phyloP scores from a whole-genome alignment of 306 rosid species.

The Gastrolobium bilobum region DNA sequence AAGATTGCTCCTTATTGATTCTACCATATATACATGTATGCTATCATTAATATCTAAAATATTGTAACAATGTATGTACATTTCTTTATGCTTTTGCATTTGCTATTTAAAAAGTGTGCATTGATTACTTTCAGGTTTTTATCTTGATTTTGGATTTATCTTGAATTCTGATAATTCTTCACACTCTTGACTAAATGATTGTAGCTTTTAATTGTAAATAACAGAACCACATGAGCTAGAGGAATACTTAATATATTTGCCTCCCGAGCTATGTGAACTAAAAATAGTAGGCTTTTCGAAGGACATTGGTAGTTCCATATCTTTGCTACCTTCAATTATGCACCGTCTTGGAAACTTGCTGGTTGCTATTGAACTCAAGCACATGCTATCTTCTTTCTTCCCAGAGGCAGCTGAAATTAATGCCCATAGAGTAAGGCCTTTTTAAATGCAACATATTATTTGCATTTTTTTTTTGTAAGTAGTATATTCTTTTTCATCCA shows the following conservation, averaged over 20 bases:
- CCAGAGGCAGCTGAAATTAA: conserved; percentile 83
- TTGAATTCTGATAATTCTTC: conserved; percentile 22
- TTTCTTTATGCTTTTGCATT: conserved; percentile 23
- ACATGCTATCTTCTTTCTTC: conserved; percentile 62
- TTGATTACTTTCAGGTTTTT: conserved; percentile 17
- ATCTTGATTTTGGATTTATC: conserved; percentile 46
- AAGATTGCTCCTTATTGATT: neutral
- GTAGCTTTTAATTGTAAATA: conserved; percentile 50
- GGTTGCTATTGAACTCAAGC: conserved; percentile 90
- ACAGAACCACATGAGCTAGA: conserved; percentile 71
- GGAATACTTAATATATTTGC: conserved; percentile 71
- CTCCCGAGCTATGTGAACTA: conserved; percentile 90
- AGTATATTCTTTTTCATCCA: conserved; percentile 22
- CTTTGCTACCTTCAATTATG: conserved; percentile 93
- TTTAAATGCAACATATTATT: conserved; percentile 36
- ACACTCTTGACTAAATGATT: conserved; percentile 29
- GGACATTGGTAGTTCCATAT: conserved; percentile 93
- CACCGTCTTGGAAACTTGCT: conserved; percentile 93
- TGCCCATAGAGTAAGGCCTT: conserved; percentile 69
- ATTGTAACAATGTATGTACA: neutral
- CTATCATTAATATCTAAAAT: conserved; percentile 9
- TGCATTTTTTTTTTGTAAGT: neutral
- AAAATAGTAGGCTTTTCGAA: conserved; percentile 91
- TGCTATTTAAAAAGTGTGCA: conserved; percentile 1
- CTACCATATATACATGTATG: neutral